Evolutionary conservation across 2,329 filamentous ascomycete species (phyloP), one percentile per base, ranked within the genome.

Genomic region (Neopestalotiopsis clavispora): DNA sequence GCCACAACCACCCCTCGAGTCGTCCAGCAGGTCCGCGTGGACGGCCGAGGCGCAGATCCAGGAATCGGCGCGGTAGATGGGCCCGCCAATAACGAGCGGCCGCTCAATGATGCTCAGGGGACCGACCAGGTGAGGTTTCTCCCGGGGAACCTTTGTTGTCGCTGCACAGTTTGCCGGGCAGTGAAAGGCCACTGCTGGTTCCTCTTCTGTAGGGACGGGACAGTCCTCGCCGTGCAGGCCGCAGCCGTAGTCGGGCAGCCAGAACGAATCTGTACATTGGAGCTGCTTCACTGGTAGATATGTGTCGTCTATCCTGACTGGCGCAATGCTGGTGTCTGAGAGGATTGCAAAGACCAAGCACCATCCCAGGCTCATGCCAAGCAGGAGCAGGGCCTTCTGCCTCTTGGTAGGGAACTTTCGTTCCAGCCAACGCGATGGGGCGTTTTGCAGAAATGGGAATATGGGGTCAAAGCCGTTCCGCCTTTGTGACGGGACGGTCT

Each of bases 11-110:
- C 91, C 91, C 56, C 84, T 82, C 0, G 82, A 79, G 72, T 92
- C 86, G 56, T 85, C 86, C 72, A 92, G 87, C 71, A 91, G 85
- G 13, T 91, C 91, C 4, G 90, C 86, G 75, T 94, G 91, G 64
- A 93, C 91, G 23, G 91, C 91, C 10, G 91, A 86, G 68, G 89
- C 88, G 74, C 91, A 94, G 66, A 94, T 88, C 80, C 92, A 93
- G 32, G 90, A 93, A 79, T 94, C 91, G 14, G 87, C 89, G 30
- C 91, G 89, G 76, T 93, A 93, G 34, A 65, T 45, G 28, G 68
- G 64, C 14, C 71, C 71, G n/a, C 85, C 85, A 42, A 87, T 80
- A 0, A 87, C 82, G 3, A 86, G 73, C 1, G 81, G 75, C 28
- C 77, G 77, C 68, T 86, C 85, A 32, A 79, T 78, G 63, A 86